Conservation (phyloP, 805 yeast species). For the Metahyphopichia silvanorum region DNA sequence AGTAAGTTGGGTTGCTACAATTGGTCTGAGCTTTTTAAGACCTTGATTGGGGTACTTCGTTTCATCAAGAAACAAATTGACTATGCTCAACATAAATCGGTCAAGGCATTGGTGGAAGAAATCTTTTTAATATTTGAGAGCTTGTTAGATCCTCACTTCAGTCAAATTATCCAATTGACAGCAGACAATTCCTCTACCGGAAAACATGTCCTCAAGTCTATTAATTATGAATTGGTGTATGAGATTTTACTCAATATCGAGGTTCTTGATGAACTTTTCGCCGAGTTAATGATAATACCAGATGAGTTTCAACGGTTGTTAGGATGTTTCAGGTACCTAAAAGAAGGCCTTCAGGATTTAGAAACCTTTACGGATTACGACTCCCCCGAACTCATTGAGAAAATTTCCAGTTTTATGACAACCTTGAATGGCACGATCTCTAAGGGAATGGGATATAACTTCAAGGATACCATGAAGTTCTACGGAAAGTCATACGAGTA, state of each 20-base stretch:
- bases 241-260: conserved; percentile 24
- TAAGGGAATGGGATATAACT: neutral
- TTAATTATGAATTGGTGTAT: conserved; percentile 30
- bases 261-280: conserved; percentile 11
- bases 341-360: conserved; percentile 9
- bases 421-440: neutral
- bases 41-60: conserved; percentile 25
- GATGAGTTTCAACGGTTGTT: conserved; percentile 9
- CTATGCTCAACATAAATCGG: conserved; percentile 6
- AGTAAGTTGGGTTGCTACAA: conserved; percentile 20
- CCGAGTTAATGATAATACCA: conserved; percentile 8
- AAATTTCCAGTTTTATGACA: conserved; percentile 7
- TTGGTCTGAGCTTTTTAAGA: conserved; percentile 33
- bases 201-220: conserved; percentile 16
- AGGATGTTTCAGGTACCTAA: conserved; percentile 14
- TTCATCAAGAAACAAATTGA: conserved; percentile 21
- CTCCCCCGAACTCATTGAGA: conserved; percentile 19
- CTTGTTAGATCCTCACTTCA: conserved; percentile 15
- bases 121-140: conserved; percentile 16
- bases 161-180: conserved; percentile 12
- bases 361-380: conserved; percentile 21
- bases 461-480: neutral
- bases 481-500: neutral
- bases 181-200: conserved; percentile 10
- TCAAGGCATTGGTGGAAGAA: conserved; percentile 22